Evolutionary conservation across 2,329 filamentous ascomycete genomes (phyloP).

Genomic region (Dactylellina haptotyla): DNA sequence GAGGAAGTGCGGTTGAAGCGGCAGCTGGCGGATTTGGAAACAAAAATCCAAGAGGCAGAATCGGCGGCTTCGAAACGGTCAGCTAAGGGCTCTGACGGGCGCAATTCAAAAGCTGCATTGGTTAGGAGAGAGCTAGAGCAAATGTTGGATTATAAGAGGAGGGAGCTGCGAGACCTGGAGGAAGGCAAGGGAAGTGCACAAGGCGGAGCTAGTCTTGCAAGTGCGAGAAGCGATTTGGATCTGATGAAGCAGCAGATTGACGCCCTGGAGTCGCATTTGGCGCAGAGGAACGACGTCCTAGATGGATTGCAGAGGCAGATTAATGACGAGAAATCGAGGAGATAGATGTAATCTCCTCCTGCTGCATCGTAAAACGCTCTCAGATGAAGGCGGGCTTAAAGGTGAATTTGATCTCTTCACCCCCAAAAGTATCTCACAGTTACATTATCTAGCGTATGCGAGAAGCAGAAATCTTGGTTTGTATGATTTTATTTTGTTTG

Average conservation of each 20-base stretch:
- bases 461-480: constrained; percentile 13
- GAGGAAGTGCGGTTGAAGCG: constrained; percentile 95
- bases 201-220: constrained; percentile 73
- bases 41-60: constrained; percentile 85
- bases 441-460: constrained; percentile 47
- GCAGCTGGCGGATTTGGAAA: constrained; percentile 86
- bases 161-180: constrained; percentile 78
- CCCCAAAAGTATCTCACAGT: constrained; percentile 16
- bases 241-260: constrained; percentile 95
- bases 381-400: too few relatives aligned
- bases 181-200: constrained; percentile 75
- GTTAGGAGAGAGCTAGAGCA: constrained; percentile 95
- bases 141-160: constrained; percentile 91
- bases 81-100: constrained; percentile 67
- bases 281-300: constrained; percentile 77
- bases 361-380: too few relatives aligned
- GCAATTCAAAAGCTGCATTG: constrained; percentile 84
- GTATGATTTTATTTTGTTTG: constrained; percentile 11
- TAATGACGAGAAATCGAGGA: constrained; percentile 78
- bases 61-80: constrained; percentile 73
- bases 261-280: constrained; percentile 83
- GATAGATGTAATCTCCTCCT: constrained; percentile 13
- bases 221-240: constrained; percentile 83
- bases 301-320: constrained; percentile 82
- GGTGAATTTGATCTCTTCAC: too few relatives aligned